Evolutionary conservation across 805 yeast genomes (phyloP).

Genomic region (Suhomyces faveliae): DNA sequence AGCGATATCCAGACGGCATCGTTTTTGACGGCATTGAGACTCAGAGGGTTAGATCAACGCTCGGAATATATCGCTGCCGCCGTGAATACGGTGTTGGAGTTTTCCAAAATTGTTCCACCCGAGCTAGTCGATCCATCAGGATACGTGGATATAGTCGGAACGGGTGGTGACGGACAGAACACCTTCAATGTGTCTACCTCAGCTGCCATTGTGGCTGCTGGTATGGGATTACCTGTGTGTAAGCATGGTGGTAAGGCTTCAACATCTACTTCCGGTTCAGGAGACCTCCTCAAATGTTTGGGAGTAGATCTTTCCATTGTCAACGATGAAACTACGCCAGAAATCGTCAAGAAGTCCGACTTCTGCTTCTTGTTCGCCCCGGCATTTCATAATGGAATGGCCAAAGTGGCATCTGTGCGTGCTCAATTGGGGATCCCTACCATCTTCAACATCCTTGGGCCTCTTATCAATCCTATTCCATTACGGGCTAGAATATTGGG

Average conservation of each 20-base stretch:
- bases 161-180: slow-evolving; percentile 98
- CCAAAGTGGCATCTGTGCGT: slow-evolving; percentile 74
- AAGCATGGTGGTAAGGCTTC: slow-evolving; percentile 98
- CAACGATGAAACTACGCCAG: slow-evolving; percentile 58
- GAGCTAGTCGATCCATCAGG: slow-evolving; percentile 46
- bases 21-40: slow-evolving; percentile 74
- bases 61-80: slow-evolving; percentile 86
- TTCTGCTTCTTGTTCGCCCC: slow-evolving; percentile 88
- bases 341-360: slow-evolving; percentile 46
- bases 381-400: slow-evolving; percentile 91
- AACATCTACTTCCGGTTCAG: slow-evolving; percentile 90
- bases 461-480: slow-evolving; percentile 88
- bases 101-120: slow-evolving; percentile 54
- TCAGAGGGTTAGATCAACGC: slow-evolving; percentile 73
- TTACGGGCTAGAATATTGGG: slow-evolving; percentile 80
- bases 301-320: slow-evolving; percentile 82
- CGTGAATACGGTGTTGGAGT: slow-evolving; percentile 67
- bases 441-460: slow-evolving; percentile 91
- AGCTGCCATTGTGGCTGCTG: slow-evolving; percentile 91
- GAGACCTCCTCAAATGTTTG: slow-evolving; percentile 76
- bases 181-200: slow-evolving; percentile 97
- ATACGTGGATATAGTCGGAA: slow-evolving; percentile 89
- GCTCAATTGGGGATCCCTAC: slow-evolving; percentile 83
- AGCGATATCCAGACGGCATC: slow-evolving; percentile 72
- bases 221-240: slow-evolving; percentile 76